These are phyloP conservation scores for Sclerotinia trifoliorum DNA, from an alignment of 2,329 filamentous ascomycete species.

Conservation along the genomic window DNA sequence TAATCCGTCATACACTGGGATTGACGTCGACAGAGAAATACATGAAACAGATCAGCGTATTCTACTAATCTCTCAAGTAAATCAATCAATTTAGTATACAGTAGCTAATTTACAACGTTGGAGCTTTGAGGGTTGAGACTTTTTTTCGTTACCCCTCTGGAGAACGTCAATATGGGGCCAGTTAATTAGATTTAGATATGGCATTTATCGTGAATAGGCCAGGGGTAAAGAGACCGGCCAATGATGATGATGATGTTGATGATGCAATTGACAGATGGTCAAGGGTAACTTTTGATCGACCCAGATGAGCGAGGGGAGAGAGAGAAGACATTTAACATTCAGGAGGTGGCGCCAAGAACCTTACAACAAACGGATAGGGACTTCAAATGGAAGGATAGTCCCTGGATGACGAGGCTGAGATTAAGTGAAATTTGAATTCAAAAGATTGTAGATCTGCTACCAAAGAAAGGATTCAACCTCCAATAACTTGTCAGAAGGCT, in stretches of 20 bases:
- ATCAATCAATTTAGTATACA: conserved; percentile 6
- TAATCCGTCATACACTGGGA: conserved; percentile 1
- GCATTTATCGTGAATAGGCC: background rate
- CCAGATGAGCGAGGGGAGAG: background rate
- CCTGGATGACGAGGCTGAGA: conserved; percentile 13
- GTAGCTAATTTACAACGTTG: background rate
- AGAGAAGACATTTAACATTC: background rate
- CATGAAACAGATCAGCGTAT: conserved; percentile 20
- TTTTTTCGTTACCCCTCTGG: background rate
- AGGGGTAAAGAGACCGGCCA: background rate
- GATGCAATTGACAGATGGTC: background rate
- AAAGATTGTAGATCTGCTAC: background rate
- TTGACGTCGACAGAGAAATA: conserved; percentile 8
- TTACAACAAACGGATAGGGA: background rate
- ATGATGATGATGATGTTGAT: background rate
- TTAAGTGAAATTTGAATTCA: background rate
- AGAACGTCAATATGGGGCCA: conserved; percentile 8
- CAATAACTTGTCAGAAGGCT: background rate
- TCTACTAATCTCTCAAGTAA: conserved; percentile 15
- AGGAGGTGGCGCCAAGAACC: conserved; percentile 14
- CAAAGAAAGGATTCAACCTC: background rate
- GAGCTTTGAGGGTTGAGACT: background rate
- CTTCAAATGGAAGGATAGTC: background rate
- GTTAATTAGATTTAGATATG: conserved; percentile 11
- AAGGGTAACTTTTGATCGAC: conserved; percentile 4